These are phyloP conservation scores for Phylloporus sp. DNA, from an alignment of 1,284 basidiomycete genomes.

Conservation along the genomic window DNA sequence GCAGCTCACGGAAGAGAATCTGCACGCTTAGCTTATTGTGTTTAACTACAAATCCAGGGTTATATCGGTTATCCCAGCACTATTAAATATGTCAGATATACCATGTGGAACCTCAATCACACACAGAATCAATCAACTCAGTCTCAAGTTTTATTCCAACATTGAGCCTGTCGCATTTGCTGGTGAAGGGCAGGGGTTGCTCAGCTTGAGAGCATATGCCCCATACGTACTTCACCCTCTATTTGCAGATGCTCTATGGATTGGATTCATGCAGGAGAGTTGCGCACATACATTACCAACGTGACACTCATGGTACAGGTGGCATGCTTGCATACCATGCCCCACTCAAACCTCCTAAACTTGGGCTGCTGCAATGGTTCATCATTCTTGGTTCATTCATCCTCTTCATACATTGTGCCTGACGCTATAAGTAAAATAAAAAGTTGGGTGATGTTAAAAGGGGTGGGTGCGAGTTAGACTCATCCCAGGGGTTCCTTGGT, in stretches of 20 bases:
- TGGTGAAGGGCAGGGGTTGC: constrained; percentile 73
- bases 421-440: too few species aligned
- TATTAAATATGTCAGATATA: too few species aligned
- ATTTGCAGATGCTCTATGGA: not conserved
- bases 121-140: constrained; percentile 63
- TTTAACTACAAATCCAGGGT: too few species aligned
- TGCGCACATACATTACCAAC: constrained; percentile 61
- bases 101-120: too few species aligned
- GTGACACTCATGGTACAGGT: constrained; percentile 85
- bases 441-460: too few species aligned
- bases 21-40: too few species aligned
- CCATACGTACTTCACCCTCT: constrained; percentile 44
- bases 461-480: too few species aligned
- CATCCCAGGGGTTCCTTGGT: too few species aligned
- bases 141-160: constrained; percentile 66
- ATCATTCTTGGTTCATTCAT: constrained; percentile 25
- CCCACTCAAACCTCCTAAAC: constrained; percentile 74
- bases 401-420: not conserved
- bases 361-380: constrained; percentile 70
- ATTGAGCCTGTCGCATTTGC: constrained; percentile 73
- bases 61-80: too few species aligned
- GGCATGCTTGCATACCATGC: constrained; percentile 84
- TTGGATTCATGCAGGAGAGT: constrained; percentile 50
- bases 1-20: too few species aligned
- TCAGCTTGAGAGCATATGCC: constrained; percentile 71